Base-by-base conservation (phyloP, 2,329 filamentous ascomycete species). In the Bipolaris cookei region DNA sequence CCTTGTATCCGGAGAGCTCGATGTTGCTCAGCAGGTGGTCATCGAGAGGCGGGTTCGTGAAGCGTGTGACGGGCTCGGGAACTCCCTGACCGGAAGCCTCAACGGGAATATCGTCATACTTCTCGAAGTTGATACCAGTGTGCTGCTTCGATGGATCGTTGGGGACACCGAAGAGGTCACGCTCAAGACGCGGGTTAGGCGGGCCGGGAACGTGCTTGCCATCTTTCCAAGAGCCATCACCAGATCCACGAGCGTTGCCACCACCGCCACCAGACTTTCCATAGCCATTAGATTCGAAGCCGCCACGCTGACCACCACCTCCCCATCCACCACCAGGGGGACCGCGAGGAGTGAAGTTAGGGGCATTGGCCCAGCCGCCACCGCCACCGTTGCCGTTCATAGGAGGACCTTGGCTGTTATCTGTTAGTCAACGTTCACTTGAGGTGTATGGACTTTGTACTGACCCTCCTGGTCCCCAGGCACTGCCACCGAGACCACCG, bases 61-160 rank as follows among this genome's bases (percentile, higher is more conserved):
- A 99, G 61, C 88, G 85, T 66, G 88, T 88, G 67, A 97, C 91
- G 38, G 94, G 90, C 75, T 98, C 95, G 43, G 95, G 95, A 51
- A 98, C 92, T 74, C 96, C 88, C 51, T 92, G 89, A 59, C 95
- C 95, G 59, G 94, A 97, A 63, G 95, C 95, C 81, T 98, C 95
- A 65, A 99, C 95, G 53, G 95, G 95, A 67, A 99, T 99, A 79
- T 99, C 95, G 76, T 99, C 95, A 81, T 99, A 99, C 85, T 99
- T 99, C 83, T 97, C 90, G 77, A 99, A 99, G 86, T 99, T 99
- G 90, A 99, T 98, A 80, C 95, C 95, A 32, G 92, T 97, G 74
- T 96, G 91, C 79, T 97, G 91, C 85, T 97, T 98, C 67, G 90
- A 88, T 63, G 94, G 92, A 75, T 98, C 95, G 78, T 98, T 94